These are phyloP conservation scores for Rubia tinctorum DNA, from an alignment of 305 asterid genomes.

Conservation along the genomic window DNA sequence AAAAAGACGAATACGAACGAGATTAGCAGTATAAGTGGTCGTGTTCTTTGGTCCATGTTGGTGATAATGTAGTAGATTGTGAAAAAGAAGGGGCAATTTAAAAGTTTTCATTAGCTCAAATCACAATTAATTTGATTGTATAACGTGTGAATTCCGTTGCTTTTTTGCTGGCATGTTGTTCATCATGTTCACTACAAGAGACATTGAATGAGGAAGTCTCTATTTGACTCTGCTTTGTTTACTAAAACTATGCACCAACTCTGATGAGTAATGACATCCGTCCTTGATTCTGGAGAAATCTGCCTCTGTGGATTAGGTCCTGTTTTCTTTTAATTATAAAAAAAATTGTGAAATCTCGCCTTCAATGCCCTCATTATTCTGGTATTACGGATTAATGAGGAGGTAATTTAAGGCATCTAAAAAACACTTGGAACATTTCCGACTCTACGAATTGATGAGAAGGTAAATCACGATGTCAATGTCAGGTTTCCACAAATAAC, in stretches of 20 bases:
- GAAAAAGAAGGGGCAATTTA: background rate
- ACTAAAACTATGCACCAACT: background rate
- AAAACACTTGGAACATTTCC: no score
- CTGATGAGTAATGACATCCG: background rate
- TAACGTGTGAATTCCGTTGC: background rate
- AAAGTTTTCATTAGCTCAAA: background rate
- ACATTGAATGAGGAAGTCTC: background rate
- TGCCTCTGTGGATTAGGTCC: background rate
- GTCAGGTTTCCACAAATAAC: no score
- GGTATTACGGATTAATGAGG: no score
- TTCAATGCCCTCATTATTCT: no score
- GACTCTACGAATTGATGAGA: no score
- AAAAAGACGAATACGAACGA: slow-evolving; percentile 19
- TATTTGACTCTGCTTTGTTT: background rate
- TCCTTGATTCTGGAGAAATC: background rate
- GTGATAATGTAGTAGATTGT: background rate
- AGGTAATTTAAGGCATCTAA: no score
- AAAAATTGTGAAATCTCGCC: no score
- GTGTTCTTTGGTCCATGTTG: background rate
- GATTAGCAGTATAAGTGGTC: background rate
- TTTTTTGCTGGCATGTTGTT: background rate
- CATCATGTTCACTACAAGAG: background rate
- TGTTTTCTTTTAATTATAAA: no score
- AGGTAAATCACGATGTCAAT: no score
- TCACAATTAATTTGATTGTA: background rate